phyloP scores from a whole-genome alignment of 352 stramenopile genomes.

The Pythium volutum region DNA sequence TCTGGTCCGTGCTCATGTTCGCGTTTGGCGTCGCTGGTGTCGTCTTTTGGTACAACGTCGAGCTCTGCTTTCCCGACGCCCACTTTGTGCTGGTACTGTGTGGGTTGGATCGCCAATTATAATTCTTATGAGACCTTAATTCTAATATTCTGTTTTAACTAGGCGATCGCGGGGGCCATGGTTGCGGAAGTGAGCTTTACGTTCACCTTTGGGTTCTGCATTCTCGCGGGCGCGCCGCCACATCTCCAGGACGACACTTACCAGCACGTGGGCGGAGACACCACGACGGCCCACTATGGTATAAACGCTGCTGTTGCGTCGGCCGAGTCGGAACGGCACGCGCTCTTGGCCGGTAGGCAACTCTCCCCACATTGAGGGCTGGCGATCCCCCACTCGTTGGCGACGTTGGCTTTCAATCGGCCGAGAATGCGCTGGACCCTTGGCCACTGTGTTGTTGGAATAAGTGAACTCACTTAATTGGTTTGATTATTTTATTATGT shows the following conservation, averaged over 20 bases:
- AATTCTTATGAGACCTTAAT: not conserved
- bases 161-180: constrained; percentile 56
- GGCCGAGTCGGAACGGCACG: constrained; percentile 69
- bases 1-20: constrained; percentile 73
- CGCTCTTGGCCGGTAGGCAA: constrained; percentile 65
- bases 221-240: constrained; percentile 42
- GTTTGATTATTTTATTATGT: constrained; percentile 16
- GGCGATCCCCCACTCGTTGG: constrained; percentile 5
- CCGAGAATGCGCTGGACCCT: too few relatives aligned
- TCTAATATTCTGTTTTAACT: not conserved
- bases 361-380: constrained; percentile 6
- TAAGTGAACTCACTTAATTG: constrained; percentile 9
- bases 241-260: constrained; percentile 18
- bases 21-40: constrained; percentile 55
- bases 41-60: constrained; percentile 62
- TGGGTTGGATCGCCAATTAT: not conserved
- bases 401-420: too few relatives aligned
- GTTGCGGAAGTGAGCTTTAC: constrained; percentile 74
- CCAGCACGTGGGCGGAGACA: constrained; percentile 1
- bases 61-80: constrained; percentile 70
- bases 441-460: not conserved
- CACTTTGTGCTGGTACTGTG: constrained; percentile 66
- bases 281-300: constrained; percentile 49
- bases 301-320: constrained; percentile 17
- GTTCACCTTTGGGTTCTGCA: constrained; percentile 64